phyloP scores from a whole-genome alignment of 768 basidiomycete species.

The Lactarius deliciosus region DNA sequence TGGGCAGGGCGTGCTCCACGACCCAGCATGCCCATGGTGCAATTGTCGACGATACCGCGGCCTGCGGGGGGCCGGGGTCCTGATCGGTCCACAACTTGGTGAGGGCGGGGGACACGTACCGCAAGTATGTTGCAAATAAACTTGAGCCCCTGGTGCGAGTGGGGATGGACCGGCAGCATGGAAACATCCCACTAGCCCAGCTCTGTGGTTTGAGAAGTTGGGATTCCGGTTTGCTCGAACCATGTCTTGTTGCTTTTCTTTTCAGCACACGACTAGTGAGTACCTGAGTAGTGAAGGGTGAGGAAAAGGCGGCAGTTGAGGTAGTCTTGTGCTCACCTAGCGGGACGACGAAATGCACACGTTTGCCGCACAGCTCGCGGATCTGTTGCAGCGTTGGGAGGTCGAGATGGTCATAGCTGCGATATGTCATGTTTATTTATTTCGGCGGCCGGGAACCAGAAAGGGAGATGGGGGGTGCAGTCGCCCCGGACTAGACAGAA shows the following conservation, averaged over 20 bases:
- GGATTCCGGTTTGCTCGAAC: conserved; percentile 37
- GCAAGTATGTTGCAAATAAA: conserved; percentile 42
- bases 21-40: conserved; percentile 31
- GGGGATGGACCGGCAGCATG: conserved; percentile 25
- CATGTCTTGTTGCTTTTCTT: conserved; percentile 34
- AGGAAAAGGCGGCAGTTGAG: too few species aligned
- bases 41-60: conserved; percentile 37
- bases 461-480: not conserved
- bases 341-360: conserved; percentile 40
- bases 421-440: not conserved
- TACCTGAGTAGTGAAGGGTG: too few species aligned
- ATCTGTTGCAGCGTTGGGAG: conserved; percentile 36
- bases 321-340: conserved; percentile 33
- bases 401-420: conserved; percentile 46
- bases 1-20: too few species aligned
- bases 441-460: too few species aligned
- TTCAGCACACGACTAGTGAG: too few species aligned
- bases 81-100: not conserved
- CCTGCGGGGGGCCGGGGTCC: too few species aligned
- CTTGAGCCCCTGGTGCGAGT: conserved; percentile 10
- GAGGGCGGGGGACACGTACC: conserved; percentile 33
- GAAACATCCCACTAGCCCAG: conserved; percentile 45
- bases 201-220: conserved; percentile 36
- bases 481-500: conserved; percentile 32
- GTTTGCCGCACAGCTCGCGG: conserved; percentile 27